Evolutionary conservation across 2,329 filamentous ascomycete species (phyloP).

Genomic region (Apiospora sp.): DNA sequence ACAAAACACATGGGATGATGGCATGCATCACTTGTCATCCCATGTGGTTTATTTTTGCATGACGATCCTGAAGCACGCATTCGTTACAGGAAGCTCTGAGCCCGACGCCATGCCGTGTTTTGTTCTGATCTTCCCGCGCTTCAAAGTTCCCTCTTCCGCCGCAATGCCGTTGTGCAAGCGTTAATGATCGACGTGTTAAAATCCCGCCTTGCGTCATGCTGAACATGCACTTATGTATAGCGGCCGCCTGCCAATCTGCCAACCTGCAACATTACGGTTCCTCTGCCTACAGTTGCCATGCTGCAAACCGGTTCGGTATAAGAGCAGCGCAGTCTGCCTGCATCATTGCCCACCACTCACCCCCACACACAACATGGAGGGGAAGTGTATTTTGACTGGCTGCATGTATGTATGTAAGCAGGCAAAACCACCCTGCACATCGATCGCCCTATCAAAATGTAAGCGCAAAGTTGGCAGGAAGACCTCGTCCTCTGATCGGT

Average conservation of each 20-base stretch:
- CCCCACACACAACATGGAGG: background rate
- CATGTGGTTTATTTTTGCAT: background rate
- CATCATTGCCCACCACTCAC: slow-evolving; percentile 4
- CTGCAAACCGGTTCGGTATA: slow-evolving; percentile 14
- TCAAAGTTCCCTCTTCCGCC: slow-evolving; percentile 19
- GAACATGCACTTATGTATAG: slow-evolving; percentile 1
- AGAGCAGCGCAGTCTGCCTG: background rate
- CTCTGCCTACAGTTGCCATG: background rate
- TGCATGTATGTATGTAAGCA: background rate
- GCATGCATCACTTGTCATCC: slow-evolving; percentile 2
- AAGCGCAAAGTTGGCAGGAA: background rate
- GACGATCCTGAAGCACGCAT: slow-evolving; percentile 15
- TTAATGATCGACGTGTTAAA: slow-evolving; percentile 15
- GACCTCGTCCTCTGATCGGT: background rate
- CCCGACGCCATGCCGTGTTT: slow-evolving; percentile 16
- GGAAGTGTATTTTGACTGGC: background rate
- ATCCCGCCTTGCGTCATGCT: slow-evolving; percentile 17
- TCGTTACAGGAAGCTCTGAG: slow-evolving; percentile 12
- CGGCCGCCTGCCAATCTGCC: background rate
- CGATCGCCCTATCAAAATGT: background rate
- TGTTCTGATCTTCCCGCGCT: slow-evolving; percentile 21
- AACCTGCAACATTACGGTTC: background rate
- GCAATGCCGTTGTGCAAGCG: slow-evolving; percentile 20
- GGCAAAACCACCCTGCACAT: background rate
- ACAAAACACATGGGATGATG: slow-evolving; percentile 15